Percentiles rank a stretch among this genome's conserved stretches.
These are phyloP conservation scores for Atalantia buxifolia DNA, from an alignment of 345 rosid species.

Conservation along the genomic window DNA sequence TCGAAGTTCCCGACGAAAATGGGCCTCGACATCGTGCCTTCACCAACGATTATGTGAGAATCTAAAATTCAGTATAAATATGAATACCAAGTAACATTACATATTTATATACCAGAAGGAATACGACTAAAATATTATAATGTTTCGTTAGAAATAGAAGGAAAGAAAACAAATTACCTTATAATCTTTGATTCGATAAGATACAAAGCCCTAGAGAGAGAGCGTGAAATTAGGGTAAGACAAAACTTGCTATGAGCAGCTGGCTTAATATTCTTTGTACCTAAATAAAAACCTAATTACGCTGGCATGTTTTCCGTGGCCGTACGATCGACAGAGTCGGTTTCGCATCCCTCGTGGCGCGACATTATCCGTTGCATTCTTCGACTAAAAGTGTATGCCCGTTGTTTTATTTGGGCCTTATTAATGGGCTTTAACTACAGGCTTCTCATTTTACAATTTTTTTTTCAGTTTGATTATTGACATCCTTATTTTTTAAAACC, in stretches of 20 bases:
- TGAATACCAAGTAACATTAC: not conserved
- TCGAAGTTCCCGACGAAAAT: conserved; percentile 78
- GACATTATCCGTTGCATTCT: conserved; percentile 1
- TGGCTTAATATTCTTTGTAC: not conserved
- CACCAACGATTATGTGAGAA: not conserved
- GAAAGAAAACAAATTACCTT: conserved; percentile 7
- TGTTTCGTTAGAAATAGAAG: not conserved
- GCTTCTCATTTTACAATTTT: no score
- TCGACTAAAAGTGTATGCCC: not conserved
- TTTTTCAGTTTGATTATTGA: no score
- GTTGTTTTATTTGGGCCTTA: not conserved
- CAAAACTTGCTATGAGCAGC: not conserved
- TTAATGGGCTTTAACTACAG: not conserved
- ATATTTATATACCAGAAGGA: not conserved
- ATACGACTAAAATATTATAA: no score
- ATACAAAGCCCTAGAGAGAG: conserved; percentile 3
- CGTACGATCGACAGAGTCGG: not conserved
- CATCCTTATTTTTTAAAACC: no score
- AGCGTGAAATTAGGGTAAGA: no score
- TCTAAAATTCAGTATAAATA: not conserved
- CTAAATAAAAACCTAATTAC: not conserved
- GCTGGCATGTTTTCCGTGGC: not conserved
- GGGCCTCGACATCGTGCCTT: conserved; percentile 43
- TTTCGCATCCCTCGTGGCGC: not conserved
- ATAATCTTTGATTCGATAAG: not conserved